Evolutionary conservation across 2,329 filamentous ascomycete species (phyloP), one percentile per base, ranked within the genome.

Genomic region (Zymoseptoria pseudotritici): DNA sequence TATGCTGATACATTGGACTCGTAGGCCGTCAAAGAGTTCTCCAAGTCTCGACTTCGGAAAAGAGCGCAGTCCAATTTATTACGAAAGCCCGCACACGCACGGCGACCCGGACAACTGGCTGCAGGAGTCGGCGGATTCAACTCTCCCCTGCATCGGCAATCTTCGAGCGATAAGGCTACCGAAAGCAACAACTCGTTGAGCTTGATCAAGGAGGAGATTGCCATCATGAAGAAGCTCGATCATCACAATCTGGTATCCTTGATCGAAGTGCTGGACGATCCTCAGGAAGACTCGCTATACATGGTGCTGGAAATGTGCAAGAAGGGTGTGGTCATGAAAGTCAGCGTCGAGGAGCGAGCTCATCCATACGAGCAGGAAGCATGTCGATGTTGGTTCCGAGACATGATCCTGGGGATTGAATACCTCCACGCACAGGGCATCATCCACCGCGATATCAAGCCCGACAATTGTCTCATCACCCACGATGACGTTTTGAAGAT

Each of bases 251-350:
- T 99, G n/a, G 93, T 97, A 13, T 86, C 89, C 53, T 78, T 99
- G 55, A 90, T 96, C 65, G 94, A 99, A 75, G 94, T 99, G 2
- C 79, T 99, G 56, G 94, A 97, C 72, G 94, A 97, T 71, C 93
- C 94, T 0, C 87, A 93, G 54, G 91, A 97, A 71, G 94, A 99
- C 74, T 96, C 92, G 2, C 78, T 99, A 11, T 99, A 97, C 77
- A 97, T 99, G 90, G 94, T 99, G 21, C 83, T 99, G 74, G 94
- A 99, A 74, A 96, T 97, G 90, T 99, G 94, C 79, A 94, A 96
- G 71, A 97, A 97, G 74, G 94, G 94, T 0, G 93, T 97, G 21
- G 85, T 97, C 56, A 97, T 97, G 92, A 93, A 92, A 70, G 90
- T 99, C 58, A 91, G 90, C 2, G 78, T 97, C n/a, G 88, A 89